These are phyloP conservation scores for Trametes punicea DNA, from an alignment of 768 basidiomycete genomes.

Conservation along the genomic window DNA sequence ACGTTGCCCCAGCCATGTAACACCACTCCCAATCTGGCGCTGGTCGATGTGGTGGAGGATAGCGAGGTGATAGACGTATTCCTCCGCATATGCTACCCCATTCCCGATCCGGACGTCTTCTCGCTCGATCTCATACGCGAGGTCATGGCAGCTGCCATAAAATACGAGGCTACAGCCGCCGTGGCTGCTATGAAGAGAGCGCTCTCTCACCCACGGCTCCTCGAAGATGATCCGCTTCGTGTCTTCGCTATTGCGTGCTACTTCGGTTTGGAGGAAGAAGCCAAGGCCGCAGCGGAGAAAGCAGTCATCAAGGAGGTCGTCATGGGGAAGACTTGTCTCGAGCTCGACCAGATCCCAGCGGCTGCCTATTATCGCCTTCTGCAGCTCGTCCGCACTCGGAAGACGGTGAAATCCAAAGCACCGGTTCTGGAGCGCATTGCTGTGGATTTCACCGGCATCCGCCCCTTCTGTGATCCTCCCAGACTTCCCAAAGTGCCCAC, in stretches of 20 bases:
- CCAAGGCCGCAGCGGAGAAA: slow-evolving; percentile 51
- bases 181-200: slow-evolving; percentile 14
- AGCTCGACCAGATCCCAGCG: slow-evolving; percentile 10
- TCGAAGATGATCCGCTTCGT: slow-evolving; percentile 31
- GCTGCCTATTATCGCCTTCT: slow-evolving; percentile 13
- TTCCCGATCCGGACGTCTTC: slow-evolving; percentile 20
- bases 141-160: slow-evolving; percentile 25
- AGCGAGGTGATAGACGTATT: slow-evolving; percentile 29
- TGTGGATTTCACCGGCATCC: neutral
- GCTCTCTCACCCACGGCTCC: slow-evolving; percentile 16
- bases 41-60: slow-evolving; percentile 32
- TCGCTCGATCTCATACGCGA: neutral
- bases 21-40: slow-evolving; percentile 16
- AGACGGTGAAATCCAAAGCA: neutral
- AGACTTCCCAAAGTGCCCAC: no score
- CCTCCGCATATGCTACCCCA: slow-evolving; percentile 35
- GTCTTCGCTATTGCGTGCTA: slow-evolving; percentile 35
- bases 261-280: slow-evolving; percentile 31
- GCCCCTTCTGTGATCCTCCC: neutral
- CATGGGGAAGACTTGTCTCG: slow-evolving; percentile 28
- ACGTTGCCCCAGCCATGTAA: slow-evolving; percentile 44
- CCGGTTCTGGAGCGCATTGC: neutral
- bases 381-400: neutral
- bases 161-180: slow-evolving; percentile 31
- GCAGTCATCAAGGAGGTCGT: slow-evolving; percentile 40